Conservation (phyloP, 495 filamentous ascomycete genomes). For the Parathielavia hyrcaniae region DNA sequence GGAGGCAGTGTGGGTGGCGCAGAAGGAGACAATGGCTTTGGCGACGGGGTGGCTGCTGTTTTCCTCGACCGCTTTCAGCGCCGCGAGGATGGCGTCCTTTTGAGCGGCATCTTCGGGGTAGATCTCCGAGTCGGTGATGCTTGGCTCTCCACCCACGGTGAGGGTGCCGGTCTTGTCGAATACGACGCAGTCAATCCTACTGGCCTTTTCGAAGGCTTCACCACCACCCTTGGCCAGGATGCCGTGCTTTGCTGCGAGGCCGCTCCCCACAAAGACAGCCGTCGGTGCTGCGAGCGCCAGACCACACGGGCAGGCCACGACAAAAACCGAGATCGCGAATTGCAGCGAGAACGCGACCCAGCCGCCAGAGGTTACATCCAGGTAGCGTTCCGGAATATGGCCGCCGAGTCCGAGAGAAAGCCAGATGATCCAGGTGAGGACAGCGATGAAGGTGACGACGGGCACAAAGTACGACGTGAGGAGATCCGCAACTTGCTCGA, state of each 20-base stretch:
- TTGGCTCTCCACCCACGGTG: slow-evolving; percentile 75
- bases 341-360: slow-evolving; percentile 85
- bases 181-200: slow-evolving; percentile 74
- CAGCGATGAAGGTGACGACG: slow-evolving; percentile 70
- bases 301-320: slow-evolving; percentile 91
- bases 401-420: slow-evolving; percentile 67
- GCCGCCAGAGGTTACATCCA: slow-evolving; percentile 60
- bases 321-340: slow-evolving; percentile 92
- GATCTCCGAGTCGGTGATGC: slow-evolving; percentile 64
- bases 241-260: slow-evolving; percentile 78
- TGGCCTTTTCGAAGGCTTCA: slow-evolving; percentile 92
- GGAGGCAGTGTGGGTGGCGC: slow-evolving; percentile 34
- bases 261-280: slow-evolving; percentile 85
- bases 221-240: slow-evolving; percentile 94
- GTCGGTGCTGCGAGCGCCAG: slow-evolving; percentile 89
- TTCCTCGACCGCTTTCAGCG: slow-evolving; percentile 66
- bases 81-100: slow-evolving; percentile 33
- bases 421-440: slow-evolving; percentile 81
- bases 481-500: slow-evolving; percentile 77
- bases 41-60: slow-evolving; percentile 84
- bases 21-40: slow-evolving; percentile 68
- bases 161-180: slow-evolving; percentile 97
- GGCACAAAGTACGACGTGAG: slow-evolving; percentile 89
- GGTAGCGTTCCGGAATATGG: slow-evolving; percentile 57
- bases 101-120: slow-evolving; percentile 22